These are phyloP conservation scores for Trichothecium roseum DNA, from an alignment of 2,329 filamentous ascomycete genomes.

Conservation along the genomic window DNA sequence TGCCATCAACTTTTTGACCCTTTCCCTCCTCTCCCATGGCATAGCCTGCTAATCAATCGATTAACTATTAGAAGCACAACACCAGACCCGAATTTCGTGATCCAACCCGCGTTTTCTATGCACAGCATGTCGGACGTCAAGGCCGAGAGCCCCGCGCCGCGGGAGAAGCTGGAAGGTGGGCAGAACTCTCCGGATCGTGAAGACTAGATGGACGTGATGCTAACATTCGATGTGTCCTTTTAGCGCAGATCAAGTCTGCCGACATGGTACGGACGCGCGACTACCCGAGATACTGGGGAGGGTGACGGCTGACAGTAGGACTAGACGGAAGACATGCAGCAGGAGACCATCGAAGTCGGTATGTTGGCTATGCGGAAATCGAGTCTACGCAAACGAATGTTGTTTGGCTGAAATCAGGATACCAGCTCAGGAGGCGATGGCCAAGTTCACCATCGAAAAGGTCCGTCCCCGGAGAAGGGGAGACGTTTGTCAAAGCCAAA, in stretches of 20 bases:
- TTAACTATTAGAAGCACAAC: too few relatives aligned
- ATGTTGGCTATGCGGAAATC: conserved; percentile 32
- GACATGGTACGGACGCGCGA: conserved; percentile 68
- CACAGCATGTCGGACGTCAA: conserved; percentile 29
- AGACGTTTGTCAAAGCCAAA: neutral
- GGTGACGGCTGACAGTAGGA: conserved; percentile 18
- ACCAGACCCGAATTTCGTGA: too few relatives aligned
- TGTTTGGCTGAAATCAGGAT: conserved; percentile 12
- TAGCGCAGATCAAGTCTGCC: conserved; percentile 94
- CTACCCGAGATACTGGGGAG: conserved; percentile 2
- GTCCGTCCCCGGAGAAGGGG: conserved; percentile 18
- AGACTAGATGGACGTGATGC: neutral
- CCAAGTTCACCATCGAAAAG: conserved; percentile 53
- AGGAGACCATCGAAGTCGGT: conserved; percentile 93
- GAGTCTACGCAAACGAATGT: neutral
- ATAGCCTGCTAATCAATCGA: too few relatives aligned
- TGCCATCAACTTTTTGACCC: neutral
- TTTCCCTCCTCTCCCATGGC: neutral
- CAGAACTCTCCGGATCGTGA: conserved; percentile 2
- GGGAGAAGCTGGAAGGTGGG: conserved; percentile 70
- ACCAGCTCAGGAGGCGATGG: conserved; percentile 52
- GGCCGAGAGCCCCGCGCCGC: conserved; percentile 36
- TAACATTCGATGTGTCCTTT: conserved; percentile 5
- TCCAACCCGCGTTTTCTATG: too few relatives aligned
- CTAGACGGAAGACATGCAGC: conserved; percentile 94